Evolutionary conservation across 2,329 filamentous ascomycete genomes (phyloP), one percentile per base, ranked within the genome.

Genomic region (Nemania diffusa): DNA sequence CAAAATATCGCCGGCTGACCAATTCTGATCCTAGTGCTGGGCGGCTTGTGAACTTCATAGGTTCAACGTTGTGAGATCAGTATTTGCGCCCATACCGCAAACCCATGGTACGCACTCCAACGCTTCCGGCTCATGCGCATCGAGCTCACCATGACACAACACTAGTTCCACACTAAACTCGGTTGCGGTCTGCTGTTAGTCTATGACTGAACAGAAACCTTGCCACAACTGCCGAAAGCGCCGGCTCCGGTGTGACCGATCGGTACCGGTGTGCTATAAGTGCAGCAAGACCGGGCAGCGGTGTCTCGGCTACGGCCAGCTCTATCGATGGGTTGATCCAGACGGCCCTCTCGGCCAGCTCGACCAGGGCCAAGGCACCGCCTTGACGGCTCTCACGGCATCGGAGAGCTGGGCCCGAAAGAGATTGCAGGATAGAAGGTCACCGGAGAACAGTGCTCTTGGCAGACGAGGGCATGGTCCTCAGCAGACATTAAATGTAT

Each of bases 151-250:
- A 42, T 62, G 60, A 17, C 64, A 55, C 46, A 29, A 62, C 32
- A 34, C 24, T 22, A 29, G 26, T 24, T 1, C 32, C n/a, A 29
- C 50, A 46, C 29, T n/a, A 42, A 27, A 32, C 4, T n/a, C 11
- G 29, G 27, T 22, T n/a, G n/a, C 50, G 26, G 56, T 17, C 40
- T n/a, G 24, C 26, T 51, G n/a, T 20, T 13, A 13, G 55, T 46
- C 68, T 51, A 70, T 74, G 72, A 64, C 68, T 55, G 71, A 74
- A 51, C 71, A 76, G 76, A 84, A 82, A 73, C 74, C 84, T 67
- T 90, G 88, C 77, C 86, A 90, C 78, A 89, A 88, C 78, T 90
- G 88, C 78, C 86, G 87, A 67, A 84, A 84, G 64, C 84, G 84
- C 74, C 84, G 88, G 71, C 83, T 87, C 76, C 86, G 87, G 73